A percentile compares a stretch with the other conserved stretches of the same genome.
phyloP scores from a whole-genome alignment of 129 eudicot species.

The Calendula officinalis region DNA sequence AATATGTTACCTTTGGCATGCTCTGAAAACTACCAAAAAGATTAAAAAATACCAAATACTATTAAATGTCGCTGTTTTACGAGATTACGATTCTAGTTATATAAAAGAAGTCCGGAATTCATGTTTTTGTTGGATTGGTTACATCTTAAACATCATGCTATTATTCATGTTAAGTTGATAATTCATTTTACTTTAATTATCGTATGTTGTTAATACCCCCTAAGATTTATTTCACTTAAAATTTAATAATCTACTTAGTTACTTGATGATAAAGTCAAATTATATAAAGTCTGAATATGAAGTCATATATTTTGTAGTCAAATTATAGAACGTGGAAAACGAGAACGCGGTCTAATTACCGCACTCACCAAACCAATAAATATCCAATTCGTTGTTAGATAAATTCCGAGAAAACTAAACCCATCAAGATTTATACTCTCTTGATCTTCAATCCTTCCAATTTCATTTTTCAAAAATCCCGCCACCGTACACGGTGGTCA shows the following conservation, averaged over 20 bases:
- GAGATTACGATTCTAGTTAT: too few species aligned
- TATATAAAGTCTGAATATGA: background rate
- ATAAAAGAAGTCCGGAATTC: too few species aligned
- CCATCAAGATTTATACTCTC: constrained; percentile 6
- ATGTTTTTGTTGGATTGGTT: too few species aligned
- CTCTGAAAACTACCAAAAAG: too few species aligned
- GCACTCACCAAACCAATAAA: constrained; percentile 24
- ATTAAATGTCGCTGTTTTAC: too few species aligned
- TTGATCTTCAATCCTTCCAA: constrained; percentile 1
- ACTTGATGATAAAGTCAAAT: background rate
- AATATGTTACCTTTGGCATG: too few species aligned
- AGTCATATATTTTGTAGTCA: constrained; percentile 11
- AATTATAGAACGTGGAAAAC: constrained; percentile 26
- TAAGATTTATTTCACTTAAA: too few species aligned
- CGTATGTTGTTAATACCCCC: background rate
- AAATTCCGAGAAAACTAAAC: background rate
- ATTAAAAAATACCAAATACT: too few species aligned
- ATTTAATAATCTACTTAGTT: too few species aligned
- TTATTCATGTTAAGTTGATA: background rate
- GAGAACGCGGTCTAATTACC: constrained; percentile 28
- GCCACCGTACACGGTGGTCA: constrained; percentile 12
- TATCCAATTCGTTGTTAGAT: background rate
- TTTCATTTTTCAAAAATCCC: background rate
- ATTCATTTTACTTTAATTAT: background rate
- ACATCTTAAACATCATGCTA: background rate